Evolutionary conservation across 305 asterid genomes (phyloP).

Genomic region (Fraxinus sp.): DNA sequence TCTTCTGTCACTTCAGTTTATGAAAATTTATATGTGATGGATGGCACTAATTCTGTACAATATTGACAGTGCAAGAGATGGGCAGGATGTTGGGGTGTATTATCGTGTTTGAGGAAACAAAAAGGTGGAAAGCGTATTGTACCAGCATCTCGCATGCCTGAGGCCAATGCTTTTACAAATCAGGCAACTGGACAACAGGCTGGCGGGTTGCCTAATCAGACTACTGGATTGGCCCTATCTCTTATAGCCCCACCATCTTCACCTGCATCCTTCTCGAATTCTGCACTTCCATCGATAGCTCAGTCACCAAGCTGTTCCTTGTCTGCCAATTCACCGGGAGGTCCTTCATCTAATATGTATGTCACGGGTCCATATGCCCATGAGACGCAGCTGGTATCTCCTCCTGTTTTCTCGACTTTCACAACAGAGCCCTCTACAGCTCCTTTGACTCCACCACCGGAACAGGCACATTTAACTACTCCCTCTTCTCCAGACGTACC

Average conservation of each 20-base stretch:
- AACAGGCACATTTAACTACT: slow-evolving; percentile 87
- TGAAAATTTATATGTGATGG: neutral
- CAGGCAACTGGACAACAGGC: slow-evolving; percentile 69
- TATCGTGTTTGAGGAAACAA: slow-evolving; percentile 81
- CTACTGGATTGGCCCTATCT: slow-evolving; percentile 51
- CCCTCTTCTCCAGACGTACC: slow-evolving; percentile 99
- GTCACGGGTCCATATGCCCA: slow-evolving; percentile 96
- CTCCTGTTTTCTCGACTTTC: slow-evolving; percentile 92
- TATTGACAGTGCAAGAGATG: slow-evolving; percentile 77
- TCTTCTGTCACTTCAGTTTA: slow-evolving; percentile 7
- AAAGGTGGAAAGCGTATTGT: slow-evolving; percentile 91
- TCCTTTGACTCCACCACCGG: slow-evolving; percentile 96
- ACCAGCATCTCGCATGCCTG: slow-evolving; percentile 84
- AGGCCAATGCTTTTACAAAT: slow-evolving; percentile 51
- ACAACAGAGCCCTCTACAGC: slow-evolving; percentile 99
- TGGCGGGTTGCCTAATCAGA: slow-evolving; percentile 69
- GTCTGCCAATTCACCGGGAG: slow-evolving; percentile 79
- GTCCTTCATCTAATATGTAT: slow-evolving; percentile 78
- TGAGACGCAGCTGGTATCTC: slow-evolving; percentile 90
- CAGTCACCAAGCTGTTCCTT: slow-evolving; percentile 85
- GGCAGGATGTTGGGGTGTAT: slow-evolving; percentile 85
- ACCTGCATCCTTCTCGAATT: slow-evolving; percentile 92
- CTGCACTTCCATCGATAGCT: slow-evolving; percentile 81
- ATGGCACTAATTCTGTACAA: slow-evolving; percentile 17
- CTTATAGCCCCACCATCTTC: slow-evolving; percentile 97